These are phyloP conservation scores for Arabis alpina DNA, from an alignment of 345 rosid species.

Conservation along the genomic window DNA sequence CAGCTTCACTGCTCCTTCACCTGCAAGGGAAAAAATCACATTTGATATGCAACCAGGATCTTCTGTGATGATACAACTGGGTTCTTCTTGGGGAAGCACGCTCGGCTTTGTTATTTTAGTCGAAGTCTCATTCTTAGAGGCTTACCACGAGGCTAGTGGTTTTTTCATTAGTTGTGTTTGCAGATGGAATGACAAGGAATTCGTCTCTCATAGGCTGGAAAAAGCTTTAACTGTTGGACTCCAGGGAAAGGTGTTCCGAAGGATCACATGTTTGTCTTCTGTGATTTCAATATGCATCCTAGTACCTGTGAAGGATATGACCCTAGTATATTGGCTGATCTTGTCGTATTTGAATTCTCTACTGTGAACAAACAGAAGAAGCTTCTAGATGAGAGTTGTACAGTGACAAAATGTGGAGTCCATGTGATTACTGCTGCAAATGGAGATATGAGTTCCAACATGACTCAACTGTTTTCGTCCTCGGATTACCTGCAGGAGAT, in stretches of 20 bases:
- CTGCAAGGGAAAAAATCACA: not conserved
- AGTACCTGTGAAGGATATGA: not conserved
- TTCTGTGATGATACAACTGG: slow-evolving; percentile 14
- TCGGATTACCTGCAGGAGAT: not conserved
- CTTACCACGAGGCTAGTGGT: not conserved
- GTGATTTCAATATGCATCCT: slow-evolving; percentile 8
- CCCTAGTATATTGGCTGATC: slow-evolving; percentile 8
- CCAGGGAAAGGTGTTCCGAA: not conserved
- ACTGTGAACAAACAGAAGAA: not conserved
- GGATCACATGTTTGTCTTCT: slow-evolving; percentile 22
- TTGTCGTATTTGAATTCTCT: slow-evolving; percentile 16
- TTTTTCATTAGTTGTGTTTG: slow-evolving; percentile 7
- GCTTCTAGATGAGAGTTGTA: not conserved
- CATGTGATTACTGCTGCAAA: slow-evolving; percentile 4
- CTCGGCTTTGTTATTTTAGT: not conserved
- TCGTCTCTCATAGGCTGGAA: slow-evolving; percentile 5
- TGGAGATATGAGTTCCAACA: not conserved
- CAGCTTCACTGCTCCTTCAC: slow-evolving; percentile 18
- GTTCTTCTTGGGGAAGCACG: not conserved
- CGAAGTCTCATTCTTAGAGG: not conserved
- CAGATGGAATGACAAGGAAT: slow-evolving; percentile 15
- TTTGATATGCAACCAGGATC: slow-evolving; percentile 9
- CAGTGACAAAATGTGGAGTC: slow-evolving; percentile 12
- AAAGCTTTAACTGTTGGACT: slow-evolving; percentile 4
- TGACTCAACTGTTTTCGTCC: not conserved